Percentiles rank a stretch among this genome's conserved stretches.
phyloP scores from a whole-genome alignment of 129 eudicot species.

The Ambrosia trifida region DNA sequence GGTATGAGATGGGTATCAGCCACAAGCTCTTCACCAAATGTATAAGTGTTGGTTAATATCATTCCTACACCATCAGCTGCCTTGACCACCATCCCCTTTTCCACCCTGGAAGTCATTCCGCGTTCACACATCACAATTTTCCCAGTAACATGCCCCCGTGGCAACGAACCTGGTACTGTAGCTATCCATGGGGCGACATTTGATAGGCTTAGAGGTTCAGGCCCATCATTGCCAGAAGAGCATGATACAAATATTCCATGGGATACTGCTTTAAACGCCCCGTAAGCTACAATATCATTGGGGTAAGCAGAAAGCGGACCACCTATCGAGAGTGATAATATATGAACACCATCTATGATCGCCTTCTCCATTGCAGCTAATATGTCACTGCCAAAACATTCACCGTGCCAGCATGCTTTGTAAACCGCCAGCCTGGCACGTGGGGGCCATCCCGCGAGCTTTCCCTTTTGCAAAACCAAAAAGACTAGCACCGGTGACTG shows the following conservation, averaged over 20 bases:
- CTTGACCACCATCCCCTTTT: slow-evolving; percentile 65
- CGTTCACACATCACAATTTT: slow-evolving; percentile 84
- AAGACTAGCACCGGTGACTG: slow-evolving; percentile 65
- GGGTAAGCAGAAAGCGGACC: slow-evolving; percentile 50
- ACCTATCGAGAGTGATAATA: slow-evolving; percentile 72
- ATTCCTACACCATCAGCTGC: slow-evolving; percentile 76
- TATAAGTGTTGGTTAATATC: slow-evolving; percentile 64
- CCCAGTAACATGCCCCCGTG: slow-evolving; percentile 49
- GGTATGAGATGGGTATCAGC: slow-evolving; percentile 80
- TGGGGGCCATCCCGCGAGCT: slow-evolving; percentile 76
- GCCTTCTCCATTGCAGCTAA: slow-evolving; percentile 78
- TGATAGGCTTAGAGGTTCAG: slow-evolving; percentile 45
- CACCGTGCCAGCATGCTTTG: slow-evolving; percentile 72
- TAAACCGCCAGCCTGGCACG: slow-evolving; percentile 70
- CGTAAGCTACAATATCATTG: slow-evolving; percentile 53
- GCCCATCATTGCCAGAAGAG: slow-evolving; percentile 80
- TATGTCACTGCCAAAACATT: slow-evolving; percentile 72
- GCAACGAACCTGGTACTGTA: slow-evolving; percentile 58
- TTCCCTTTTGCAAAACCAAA: slow-evolving; percentile 74
- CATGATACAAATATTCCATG: slow-evolving; percentile 66
- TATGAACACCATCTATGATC: slow-evolving; percentile 58
- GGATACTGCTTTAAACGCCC: slow-evolving; percentile 60
- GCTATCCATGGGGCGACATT: slow-evolving; percentile 87
- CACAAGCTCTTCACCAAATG: slow-evolving; percentile 67
- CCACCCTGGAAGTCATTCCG: slow-evolving; percentile 54